Evolutionary conservation across 805 yeast genomes (phyloP).

Genomic region (Yarrowia sp.): DNA sequence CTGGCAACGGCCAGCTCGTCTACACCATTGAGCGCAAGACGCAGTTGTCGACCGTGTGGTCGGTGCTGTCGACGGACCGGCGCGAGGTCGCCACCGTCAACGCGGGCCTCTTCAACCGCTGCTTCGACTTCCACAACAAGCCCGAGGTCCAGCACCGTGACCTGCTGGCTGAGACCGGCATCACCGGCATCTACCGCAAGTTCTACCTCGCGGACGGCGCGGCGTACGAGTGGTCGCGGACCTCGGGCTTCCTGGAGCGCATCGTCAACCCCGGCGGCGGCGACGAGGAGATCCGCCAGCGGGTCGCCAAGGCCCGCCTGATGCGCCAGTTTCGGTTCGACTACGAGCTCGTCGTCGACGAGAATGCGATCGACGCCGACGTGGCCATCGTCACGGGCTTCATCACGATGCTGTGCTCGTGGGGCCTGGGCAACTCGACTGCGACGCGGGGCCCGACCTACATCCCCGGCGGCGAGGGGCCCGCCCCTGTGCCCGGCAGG

Average conservation of each 20-base stretch:
- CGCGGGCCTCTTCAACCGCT: conserved; percentile 48
- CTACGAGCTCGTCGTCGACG: conserved; percentile 56
- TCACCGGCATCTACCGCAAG: conserved; percentile 45
- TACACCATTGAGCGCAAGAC: conserved; percentile 55
- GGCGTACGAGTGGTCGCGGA: conserved; percentile 55
- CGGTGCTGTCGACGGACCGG: conserved; percentile 48
- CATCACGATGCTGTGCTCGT: conserved; percentile 62
- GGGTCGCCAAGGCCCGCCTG: conserved; percentile 55
- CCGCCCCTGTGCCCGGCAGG: neutral
- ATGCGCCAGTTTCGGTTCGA: conserved; percentile 61
- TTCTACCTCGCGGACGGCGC: conserved; percentile 55
- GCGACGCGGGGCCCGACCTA: conserved; percentile 54
- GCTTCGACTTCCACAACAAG: conserved; percentile 51
- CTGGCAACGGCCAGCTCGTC: conserved; percentile 45
- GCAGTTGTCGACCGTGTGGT: conserved; percentile 52
- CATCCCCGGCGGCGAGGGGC: neutral
- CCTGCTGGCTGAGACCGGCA: conserved; percentile 42
- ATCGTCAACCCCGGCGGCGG: conserved; percentile 56
- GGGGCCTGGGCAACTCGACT: conserved; percentile 57
- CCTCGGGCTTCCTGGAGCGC: conserved; percentile 51
- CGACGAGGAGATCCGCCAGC: conserved; percentile 52
- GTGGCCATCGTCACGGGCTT: conserved; percentile 60
- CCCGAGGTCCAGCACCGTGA: conserved; percentile 48
- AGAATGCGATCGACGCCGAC: conserved; percentile 47
- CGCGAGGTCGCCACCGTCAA: conserved; percentile 51